These are phyloP conservation scores for Pythium aquatile DNA, from an alignment of 352 stramenopile species.

Conservation along the genomic window DNA sequence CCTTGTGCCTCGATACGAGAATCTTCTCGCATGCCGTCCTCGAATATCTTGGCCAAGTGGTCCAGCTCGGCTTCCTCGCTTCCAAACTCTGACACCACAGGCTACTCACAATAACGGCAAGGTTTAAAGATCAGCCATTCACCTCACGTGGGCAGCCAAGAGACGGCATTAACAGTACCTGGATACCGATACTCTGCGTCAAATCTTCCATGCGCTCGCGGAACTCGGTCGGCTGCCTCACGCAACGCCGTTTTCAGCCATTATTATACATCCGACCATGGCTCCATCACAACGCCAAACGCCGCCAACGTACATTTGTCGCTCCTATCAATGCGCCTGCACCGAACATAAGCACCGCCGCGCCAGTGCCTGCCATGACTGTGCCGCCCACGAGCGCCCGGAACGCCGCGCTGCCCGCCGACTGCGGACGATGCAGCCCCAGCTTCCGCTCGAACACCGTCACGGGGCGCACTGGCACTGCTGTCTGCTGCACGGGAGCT, in stretches of 20 bases:
- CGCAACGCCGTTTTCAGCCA: too few relatives aligned
- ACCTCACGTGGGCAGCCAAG: too few relatives aligned
- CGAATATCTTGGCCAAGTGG: conserved; percentile 28
- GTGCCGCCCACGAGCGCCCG: conserved; percentile 54
- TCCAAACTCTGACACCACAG: conserved; percentile 14
- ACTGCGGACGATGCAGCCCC: conserved; percentile 37
- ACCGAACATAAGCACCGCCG: conserved; percentile 35
- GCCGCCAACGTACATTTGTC: conserved; percentile 39
- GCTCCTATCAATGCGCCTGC: conserved; percentile 36
- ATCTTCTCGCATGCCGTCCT: conserved; percentile 20
- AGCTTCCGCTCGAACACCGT: conserved; percentile 44
- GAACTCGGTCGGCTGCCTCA: conserved; percentile 34
- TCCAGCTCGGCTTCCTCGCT: conserved; percentile 31
- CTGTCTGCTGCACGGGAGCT: neutral
- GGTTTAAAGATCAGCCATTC: too few relatives aligned
- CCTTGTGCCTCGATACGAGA: neutral
- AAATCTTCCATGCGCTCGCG: conserved; percentile 39
- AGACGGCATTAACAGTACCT: too few relatives aligned
- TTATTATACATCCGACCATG: too few relatives aligned
- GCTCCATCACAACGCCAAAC: too few relatives aligned
- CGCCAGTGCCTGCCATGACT: conserved; percentile 42
- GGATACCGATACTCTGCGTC: conserved; percentile 24
- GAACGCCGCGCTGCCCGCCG: conserved; percentile 34
- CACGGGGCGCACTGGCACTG: conserved; percentile 13
- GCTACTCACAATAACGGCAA: neutral